Percentiles rank a stretch among this genome's conserved stretches.
phyloP scores from a whole-genome alignment of 2,329 filamentous ascomycete genomes.

The Trichophyton simii region DNA sequence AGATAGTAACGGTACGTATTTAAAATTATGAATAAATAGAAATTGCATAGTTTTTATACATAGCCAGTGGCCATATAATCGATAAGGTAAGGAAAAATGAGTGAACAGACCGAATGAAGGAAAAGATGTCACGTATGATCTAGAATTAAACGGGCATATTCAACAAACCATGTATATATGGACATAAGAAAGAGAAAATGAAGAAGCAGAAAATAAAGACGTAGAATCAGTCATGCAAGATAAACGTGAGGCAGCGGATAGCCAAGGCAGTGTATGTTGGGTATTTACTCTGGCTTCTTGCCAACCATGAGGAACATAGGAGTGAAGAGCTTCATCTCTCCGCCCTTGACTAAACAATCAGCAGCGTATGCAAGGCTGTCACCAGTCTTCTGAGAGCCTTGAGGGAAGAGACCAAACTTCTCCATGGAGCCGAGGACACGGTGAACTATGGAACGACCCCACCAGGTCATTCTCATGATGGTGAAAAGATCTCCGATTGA shows the following conservation, averaged over 20 bases:
- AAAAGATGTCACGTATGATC: background rate
- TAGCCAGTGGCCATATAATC: background rate
- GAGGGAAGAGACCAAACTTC: constrained; percentile 59
- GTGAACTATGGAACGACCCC: constrained; percentile 64
- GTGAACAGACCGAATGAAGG: background rate
- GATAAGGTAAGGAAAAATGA: background rate
- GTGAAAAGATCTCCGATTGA: constrained; percentile 69
- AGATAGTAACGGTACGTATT: background rate
- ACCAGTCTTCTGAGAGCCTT: constrained; percentile 86
- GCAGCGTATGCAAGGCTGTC: constrained; percentile 72
- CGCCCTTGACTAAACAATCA: constrained; percentile 78
- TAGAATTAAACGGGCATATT: background rate
- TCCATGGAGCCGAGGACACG: constrained; percentile 66
- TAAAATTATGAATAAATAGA: background rate
- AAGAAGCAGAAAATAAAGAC: background rate
- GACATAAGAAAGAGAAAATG: background rate
- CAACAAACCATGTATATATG: background rate
- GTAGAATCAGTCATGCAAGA: background rate
- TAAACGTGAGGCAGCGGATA: background rate
- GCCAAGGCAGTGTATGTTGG: background rate
- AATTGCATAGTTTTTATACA: background rate
- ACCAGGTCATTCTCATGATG: constrained; percentile 77
- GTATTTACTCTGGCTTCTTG: constrained; percentile 55
- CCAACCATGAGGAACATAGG: constrained; percentile 97
- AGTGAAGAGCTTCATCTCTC: constrained; percentile 82